Evolutionary conservation across 345 rosid genomes (phyloP), one percentile per base, ranked within the genome.

Genomic region (Eucalyptus erythrocorys): DNA sequence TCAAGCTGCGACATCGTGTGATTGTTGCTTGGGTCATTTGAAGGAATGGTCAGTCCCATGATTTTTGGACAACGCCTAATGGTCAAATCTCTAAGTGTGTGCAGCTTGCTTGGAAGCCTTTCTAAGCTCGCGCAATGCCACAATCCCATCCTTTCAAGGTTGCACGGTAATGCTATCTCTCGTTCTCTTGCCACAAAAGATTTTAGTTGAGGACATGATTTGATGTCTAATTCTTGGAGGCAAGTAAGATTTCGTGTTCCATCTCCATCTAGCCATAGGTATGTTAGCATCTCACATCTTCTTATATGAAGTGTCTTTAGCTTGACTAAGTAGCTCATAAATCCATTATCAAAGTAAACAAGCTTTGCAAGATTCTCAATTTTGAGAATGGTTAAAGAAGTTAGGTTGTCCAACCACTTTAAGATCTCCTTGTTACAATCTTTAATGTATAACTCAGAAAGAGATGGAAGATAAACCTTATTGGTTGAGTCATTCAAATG

Each of bases 11-110:
- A 55, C 13, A 24, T 9, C 6, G 3, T 9, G 61, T 22, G 4
- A 4, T 55, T 22, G 5, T 0, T 22, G 61, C 2, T 7, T 2
- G 13, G 13, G 13, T 55, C 30, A 24, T 55, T 2, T 55, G 1
- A 2, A 55, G 59, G 3, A 55, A 55, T 22, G 12, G 13, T 22
- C 9, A 22, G 30, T 22, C 61, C 61, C 61, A 4, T 55, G 61
- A 55, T 9, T 55, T 55, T 55, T 55, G 61, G 61, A 22, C 61
- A 55, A 22, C 0, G 0, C 3, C 0, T 0, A 55, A 55, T 55
- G 0, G 0, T 9, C 61, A 55, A 55, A 22, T 0, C 0, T 22
- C 1, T 55, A 4, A 55, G 61, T 9, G 61, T 4, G 1, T 55
- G 30, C 30, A 55, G 0, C 1, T 22, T 55, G 13, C 61, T 55